Percentiles rank a stretch among this genome's conserved stretches.
Evolutionary conservation across 2,329 filamentous ascomycete genomes (phyloP).

Genomic region (Plenodomus tracheiphilus): DNA sequence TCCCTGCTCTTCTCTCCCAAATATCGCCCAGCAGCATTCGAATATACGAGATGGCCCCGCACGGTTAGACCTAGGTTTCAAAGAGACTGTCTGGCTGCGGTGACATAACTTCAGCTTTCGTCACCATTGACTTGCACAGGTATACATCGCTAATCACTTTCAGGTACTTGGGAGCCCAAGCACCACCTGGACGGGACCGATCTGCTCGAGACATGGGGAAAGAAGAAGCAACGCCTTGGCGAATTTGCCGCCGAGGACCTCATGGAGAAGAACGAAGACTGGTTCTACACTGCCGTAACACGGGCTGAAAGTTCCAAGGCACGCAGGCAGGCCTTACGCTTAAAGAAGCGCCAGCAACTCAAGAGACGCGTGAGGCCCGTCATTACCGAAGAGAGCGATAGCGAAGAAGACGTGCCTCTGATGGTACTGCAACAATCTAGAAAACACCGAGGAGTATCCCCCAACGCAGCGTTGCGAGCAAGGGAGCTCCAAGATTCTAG

Average conservation of each 20-base stretch:
- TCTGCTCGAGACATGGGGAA: constrained; percentile 15
- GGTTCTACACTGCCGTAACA: background rate
- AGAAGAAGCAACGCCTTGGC: constrained; percentile 12
- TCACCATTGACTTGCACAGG: too few species aligned
- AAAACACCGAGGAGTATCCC: background rate
- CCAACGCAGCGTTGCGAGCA: background rate
- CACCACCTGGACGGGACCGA: constrained; percentile 12
- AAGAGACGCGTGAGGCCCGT: constrained; percentile 5
- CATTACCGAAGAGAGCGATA: constrained; percentile 16
- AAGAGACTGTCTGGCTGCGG: too few species aligned
- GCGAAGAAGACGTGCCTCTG: constrained; percentile 14
- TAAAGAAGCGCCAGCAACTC: constrained; percentile 19
- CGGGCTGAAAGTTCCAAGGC: background rate
- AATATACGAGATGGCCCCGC: background rate
- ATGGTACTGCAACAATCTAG: background rate
- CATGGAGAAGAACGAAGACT: constrained; percentile 8
- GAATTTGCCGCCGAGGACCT: constrained; percentile 4
- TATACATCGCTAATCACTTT: constrained; percentile 4
- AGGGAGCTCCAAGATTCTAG: constrained; percentile 2
- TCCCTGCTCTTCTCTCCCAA: background rate
- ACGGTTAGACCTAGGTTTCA: too few species aligned
- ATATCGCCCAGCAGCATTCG: background rate
- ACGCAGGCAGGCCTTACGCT: constrained; percentile 5
- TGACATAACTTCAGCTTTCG: too few species aligned
- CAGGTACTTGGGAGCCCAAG: constrained; percentile 36